Conservation (phyloP, 257 asterid genomes). For the Primulina huaijiensis region DNA sequence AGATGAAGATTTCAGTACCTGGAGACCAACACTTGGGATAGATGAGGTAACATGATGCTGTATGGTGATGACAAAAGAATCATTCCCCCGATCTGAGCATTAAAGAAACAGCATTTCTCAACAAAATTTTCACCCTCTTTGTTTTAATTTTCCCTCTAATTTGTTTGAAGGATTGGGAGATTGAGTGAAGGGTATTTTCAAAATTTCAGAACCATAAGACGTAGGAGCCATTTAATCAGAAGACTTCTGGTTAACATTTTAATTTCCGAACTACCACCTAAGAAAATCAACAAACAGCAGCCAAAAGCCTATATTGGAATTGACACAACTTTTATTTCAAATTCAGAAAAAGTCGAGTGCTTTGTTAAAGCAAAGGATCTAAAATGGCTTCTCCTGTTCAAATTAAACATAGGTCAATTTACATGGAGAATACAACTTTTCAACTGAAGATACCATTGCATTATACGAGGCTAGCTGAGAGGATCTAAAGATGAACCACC, state of each 20-base stretch:
- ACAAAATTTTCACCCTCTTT: background rate
- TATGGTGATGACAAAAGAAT: constrained; percentile 53
- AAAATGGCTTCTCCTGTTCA: background rate
- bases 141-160: background rate
- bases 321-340: background rate
- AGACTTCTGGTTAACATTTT: background rate
- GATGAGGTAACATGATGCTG: constrained; percentile 90
- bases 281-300: background rate
- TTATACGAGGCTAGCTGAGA: background rate
- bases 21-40: constrained; percentile 88
- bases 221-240: constrained; percentile 3
- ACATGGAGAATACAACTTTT: background rate
- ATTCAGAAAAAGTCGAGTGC: background rate
- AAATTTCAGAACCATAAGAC: constrained; percentile 9
- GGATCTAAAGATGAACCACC: background rate
- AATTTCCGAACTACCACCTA: constrained; percentile 4
- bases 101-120: constrained; percentile 15
- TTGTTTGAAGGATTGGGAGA: constrained; percentile 10
- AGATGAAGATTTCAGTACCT: constrained; percentile 43
- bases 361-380: background rate
- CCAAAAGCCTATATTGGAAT: background rate
- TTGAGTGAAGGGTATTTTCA: background rate
- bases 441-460: background rate
- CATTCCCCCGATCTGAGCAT: constrained; percentile 48
- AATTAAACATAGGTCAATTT: background rate